Evolutionary conservation across 768 basidiomycete species (phyloP).

Genomic region (Paxillus involutus): DNA sequence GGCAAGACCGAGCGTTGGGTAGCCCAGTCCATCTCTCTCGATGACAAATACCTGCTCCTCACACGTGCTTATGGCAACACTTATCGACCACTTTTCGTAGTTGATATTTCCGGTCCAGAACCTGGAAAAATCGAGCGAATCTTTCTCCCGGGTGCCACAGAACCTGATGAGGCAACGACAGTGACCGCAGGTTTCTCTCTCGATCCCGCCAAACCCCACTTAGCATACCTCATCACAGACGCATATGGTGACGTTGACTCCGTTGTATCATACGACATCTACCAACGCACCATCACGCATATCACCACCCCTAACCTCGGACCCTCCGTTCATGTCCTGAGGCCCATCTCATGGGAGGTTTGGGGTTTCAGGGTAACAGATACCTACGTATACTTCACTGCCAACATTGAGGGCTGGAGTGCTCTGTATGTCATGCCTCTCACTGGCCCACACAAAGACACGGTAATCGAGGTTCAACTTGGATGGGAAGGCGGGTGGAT

Average conservation of each 20-base stretch:
- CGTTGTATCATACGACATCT: slow-evolving; percentile 34
- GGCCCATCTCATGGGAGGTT: slow-evolving; percentile 37
- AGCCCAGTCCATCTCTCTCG: slow-evolving; percentile 35
- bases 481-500: slow-evolving; percentile 33
- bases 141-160: slow-evolving; percentile 34
- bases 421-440: slow-evolving; percentile 31
- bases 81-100: slow-evolving; percentile 31
- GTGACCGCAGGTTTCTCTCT: slow-evolving; percentile 29
- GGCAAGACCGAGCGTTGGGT: slow-evolving; percentile 34
- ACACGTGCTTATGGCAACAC: slow-evolving; percentile 27
- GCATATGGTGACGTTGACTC: slow-evolving; percentile 41
- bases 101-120: slow-evolving; percentile 31
- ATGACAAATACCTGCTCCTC: slow-evolving; percentile 38
- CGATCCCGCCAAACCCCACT: slow-evolving; percentile 27
- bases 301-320: slow-evolving; percentile 36
- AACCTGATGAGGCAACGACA: slow-evolving; percentile 27
- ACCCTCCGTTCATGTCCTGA: slow-evolving; percentile 28
- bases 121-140: slow-evolving; percentile 28
- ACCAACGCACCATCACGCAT: slow-evolving; percentile 30
- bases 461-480: slow-evolving; percentile 33
- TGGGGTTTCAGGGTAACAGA: slow-evolving; percentile 23
- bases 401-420: slow-evolving; percentile 41
- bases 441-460: slow-evolving; percentile 25
- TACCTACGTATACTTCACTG: slow-evolving; percentile 31
- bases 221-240: slow-evolving; percentile 34